A percentile compares a stretch with the other conserved stretches of the same genome.
These are phyloP conservation scores for Verticillium dahliae DNA, from an alignment of 2,329 filamentous ascomycete genomes.

Conservation along the genomic window DNA sequence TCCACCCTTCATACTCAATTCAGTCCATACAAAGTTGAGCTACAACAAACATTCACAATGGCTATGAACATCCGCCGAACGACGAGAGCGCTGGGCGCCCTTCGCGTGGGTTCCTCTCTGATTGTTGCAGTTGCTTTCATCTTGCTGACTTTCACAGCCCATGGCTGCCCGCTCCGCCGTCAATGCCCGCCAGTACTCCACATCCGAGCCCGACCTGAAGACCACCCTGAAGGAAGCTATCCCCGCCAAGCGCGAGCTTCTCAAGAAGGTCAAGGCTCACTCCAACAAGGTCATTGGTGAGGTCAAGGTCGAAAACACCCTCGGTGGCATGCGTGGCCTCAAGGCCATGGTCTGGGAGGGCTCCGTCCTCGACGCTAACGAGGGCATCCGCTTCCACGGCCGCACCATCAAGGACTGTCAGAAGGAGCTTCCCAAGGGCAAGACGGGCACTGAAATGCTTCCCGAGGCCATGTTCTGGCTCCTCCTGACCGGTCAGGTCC, in stretches of 20 bases:
- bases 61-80: slow-evolving; percentile 57
- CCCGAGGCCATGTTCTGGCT: slow-evolving; percentile 99
- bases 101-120: slow-evolving; percentile 45
- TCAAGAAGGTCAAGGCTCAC: slow-evolving; percentile 89
- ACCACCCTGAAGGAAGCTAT: slow-evolving; percentile 76
- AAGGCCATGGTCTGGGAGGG: slow-evolving; percentile 99
- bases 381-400: slow-evolving; percentile 97
- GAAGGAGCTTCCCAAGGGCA: slow-evolving; percentile 85
- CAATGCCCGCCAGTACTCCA: slow-evolving; percentile 47
- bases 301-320: slow-evolving; percentile 87
- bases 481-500: slow-evolving; percentile 86
- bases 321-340: slow-evolving; percentile 94
- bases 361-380: slow-evolving; percentile 90
- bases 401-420: slow-evolving; percentile 98
- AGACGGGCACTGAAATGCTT: slow-evolving; percentile 89
- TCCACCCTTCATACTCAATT: not conserved
- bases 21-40: not conserved
- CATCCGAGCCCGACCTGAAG: slow-evolving; percentile 85
- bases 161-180: slow-evolving; percentile 19
- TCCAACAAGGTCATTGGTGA: slow-evolving; percentile 79
- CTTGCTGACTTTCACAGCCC: slow-evolving; percentile 7
- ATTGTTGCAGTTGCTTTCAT: too few species aligned
- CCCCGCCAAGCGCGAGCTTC: slow-evolving; percentile 84
- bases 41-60: slow-evolving; percentile 38
- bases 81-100: slow-evolving; percentile 54